Conservation (phyloP, 1,284 basidiomycete species). For the Boletus smithii region DNA sequence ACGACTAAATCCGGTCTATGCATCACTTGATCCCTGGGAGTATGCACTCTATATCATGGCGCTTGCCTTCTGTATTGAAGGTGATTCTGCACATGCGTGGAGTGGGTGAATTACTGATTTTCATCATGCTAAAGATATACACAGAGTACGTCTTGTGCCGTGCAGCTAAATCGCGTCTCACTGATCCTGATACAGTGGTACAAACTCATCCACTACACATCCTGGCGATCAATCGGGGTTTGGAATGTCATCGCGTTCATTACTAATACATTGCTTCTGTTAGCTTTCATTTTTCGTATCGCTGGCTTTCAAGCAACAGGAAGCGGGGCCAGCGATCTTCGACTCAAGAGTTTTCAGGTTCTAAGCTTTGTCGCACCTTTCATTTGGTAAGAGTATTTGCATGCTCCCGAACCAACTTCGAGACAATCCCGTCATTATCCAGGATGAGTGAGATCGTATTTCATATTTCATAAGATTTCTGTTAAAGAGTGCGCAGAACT, state of each 20-base stretch:
- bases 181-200: constrained; percentile 47
- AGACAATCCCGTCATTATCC: constrained; percentile 4
- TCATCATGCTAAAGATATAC: constrained; percentile 46
- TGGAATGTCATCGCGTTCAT: constrained; percentile 74
- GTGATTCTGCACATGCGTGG: constrained; percentile 38
- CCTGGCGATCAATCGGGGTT: constrained; percentile 74
- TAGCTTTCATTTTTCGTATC: constrained; percentile 75
- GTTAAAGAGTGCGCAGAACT: constrained; percentile 49
- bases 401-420: neutral
- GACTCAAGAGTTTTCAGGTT: constrained; percentile 80
- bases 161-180: neutral
- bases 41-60: constrained; percentile 73
- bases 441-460: constrained; percentile 73
- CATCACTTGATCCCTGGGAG: constrained; percentile 73
- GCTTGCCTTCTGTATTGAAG: constrained; percentile 75
- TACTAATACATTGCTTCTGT: constrained; percentile 68
- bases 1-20: constrained; percentile 48
- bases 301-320: constrained; percentile 50
- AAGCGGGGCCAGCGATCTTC: constrained; percentile 42
- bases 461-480: constrained; percentile 2
- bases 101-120: constrained; percentile 3
- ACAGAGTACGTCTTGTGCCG: constrained; percentile 49
- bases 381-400: constrained; percentile 62
- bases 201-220: constrained; percentile 62
- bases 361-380: constrained; percentile 84